Evolutionary conservation across 2,329 filamentous ascomycete species (phyloP).

Genomic region (Verticillium tricorpus): DNA sequence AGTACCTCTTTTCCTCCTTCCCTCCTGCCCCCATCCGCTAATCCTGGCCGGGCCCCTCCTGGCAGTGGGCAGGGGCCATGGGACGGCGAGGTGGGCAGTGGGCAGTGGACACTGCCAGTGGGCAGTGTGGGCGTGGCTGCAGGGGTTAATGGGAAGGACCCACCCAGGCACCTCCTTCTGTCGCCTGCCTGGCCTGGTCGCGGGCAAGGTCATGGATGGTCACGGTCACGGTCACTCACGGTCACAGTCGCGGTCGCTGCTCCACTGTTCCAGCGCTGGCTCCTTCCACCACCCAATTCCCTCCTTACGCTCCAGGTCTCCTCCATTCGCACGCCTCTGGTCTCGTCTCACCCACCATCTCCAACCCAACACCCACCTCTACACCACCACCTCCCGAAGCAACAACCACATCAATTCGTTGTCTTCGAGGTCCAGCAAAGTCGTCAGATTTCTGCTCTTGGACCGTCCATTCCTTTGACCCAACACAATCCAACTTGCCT

Average conservation of each 20-base stretch:
- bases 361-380: not conserved
- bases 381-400: conserved; percentile 1
- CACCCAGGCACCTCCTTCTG: not conserved
- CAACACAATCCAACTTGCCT: not conserved
- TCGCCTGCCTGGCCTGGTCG: not conserved
- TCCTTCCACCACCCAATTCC: not conserved
- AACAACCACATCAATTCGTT: conserved; percentile 2
- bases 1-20: not conserved
- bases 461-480: conserved; percentile 21
- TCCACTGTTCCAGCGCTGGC: not conserved
- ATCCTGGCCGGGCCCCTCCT: not conserved
- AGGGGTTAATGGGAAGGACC: not conserved
- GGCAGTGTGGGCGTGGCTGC: not conserved
- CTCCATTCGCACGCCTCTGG: not conserved
- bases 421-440: conserved; percentile 18
- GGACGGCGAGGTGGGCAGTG: not conserved
- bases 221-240: not conserved
- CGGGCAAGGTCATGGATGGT: not conserved
- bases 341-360: conserved; percentile 2
- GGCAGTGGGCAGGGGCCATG: not conserved
- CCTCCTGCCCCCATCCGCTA: not conserved
- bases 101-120: not conserved
- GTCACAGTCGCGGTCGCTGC: not conserved
- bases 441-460: conserved; percentile 51
- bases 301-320: not conserved